These are phyloP conservation scores for Austroboletus eburneus DNA, from an alignment of 768 basidiomycete species.

Conservation along the genomic window DNA sequence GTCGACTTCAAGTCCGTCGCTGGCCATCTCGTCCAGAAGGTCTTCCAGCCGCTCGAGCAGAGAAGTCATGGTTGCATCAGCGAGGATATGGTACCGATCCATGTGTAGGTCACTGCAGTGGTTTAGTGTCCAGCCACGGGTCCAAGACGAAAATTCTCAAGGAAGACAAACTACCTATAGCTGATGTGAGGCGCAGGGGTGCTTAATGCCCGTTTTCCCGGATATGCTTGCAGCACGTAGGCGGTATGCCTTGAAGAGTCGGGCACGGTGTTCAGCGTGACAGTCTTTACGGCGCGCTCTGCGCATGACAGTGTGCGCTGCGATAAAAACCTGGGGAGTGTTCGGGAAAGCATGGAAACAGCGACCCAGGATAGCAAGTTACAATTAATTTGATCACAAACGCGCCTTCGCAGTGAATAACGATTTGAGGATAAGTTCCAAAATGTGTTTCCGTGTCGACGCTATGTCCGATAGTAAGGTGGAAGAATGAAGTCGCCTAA, in stretches of 20 bases:
- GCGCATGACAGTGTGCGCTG: slow-evolving; percentile 5
- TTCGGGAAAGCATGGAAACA: slow-evolving; percentile 18
- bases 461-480: too few relatives aligned
- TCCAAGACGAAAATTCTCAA: background rate
- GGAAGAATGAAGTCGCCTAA: too few relatives aligned
- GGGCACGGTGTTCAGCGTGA: background rate
- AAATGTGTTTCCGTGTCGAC: too few relatives aligned
- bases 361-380: background rate
- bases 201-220: slow-evolving; percentile 25
- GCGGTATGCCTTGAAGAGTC: background rate
- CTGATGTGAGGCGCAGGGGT: slow-evolving; percentile 59
- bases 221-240: slow-evolving; percentile 1
- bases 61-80: slow-evolving; percentile 74
- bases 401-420: background rate
- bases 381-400: background rate
- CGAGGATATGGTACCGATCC: slow-evolving; percentile 63
- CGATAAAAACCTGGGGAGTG: slow-evolving; percentile 12
- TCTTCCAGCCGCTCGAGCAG: slow-evolving; percentile 73
- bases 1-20: slow-evolving; percentile 74
- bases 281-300: background rate
- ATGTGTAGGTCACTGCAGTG: slow-evolving; percentile 47
- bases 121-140: background rate
- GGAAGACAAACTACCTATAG: slow-evolving; percentile 40
- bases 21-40: slow-evolving; percentile 56
- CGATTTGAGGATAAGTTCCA: too few relatives aligned